Percentiles rank a stretch among this genome's conserved stretches.
phyloP scores from a whole-genome alignment of 2,329 filamentous ascomycete species.

The Apiospora koreana region DNA sequence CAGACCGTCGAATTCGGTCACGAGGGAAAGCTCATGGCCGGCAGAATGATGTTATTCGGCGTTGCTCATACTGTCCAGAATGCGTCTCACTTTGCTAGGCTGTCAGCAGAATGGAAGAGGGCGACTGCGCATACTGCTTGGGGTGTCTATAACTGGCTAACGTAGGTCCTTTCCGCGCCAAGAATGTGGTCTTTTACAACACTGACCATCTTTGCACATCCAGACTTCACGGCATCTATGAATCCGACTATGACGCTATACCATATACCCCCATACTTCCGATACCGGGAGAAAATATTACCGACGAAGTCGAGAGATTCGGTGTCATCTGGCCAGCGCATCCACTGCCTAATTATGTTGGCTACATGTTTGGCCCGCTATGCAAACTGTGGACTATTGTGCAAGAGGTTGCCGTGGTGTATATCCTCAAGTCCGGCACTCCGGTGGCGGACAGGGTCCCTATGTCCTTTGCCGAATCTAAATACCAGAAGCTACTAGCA shows the following conservation, averaged over 20 bases:
- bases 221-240: background rate
- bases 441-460: constrained; percentile 10
- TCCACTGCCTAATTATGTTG: constrained; percentile 20
- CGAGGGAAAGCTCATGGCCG: constrained; percentile 1
- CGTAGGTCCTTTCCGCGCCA: background rate
- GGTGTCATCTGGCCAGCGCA: constrained; percentile 10
- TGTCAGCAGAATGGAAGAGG: background rate
- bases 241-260: background rate
- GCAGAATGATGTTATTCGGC: constrained; percentile 8
- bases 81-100: constrained; percentile 1
- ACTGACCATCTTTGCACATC: background rate
- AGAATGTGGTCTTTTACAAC: background rate
- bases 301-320: background rate
- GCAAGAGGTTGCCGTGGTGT: constrained; percentile 13
- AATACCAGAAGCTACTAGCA: constrained; percentile 21
- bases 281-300: constrained; percentile 9
- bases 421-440: background rate
- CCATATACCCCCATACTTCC: background rate
- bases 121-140: constrained; percentile 13
- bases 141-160: constrained; percentile 12
- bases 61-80: background rate
- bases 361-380: constrained; percentile 18
- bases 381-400: constrained; percentile 20
- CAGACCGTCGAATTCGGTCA: background rate
- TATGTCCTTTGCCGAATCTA: constrained; percentile 17